Conservation (phyloP, 768 basidiomycete genomes). For the Clitopilus hobsonii region DNA sequence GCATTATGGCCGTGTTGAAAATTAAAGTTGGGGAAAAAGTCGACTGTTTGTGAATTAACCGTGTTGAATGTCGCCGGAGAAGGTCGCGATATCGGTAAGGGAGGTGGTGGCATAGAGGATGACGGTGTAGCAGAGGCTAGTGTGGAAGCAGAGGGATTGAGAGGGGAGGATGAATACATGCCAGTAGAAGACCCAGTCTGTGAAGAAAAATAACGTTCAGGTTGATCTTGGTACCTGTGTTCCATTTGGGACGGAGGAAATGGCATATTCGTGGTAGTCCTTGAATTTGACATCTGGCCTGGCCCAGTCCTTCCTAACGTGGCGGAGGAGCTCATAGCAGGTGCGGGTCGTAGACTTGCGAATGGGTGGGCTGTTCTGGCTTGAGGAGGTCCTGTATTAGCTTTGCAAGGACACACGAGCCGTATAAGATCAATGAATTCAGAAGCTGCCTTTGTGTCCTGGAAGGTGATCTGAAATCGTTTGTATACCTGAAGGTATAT, state of each 20-base stretch:
- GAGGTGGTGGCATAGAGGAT: background rate
- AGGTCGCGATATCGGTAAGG: background rate
- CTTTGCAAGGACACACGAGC: slow-evolving; percentile 71
- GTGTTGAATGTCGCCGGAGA: background rate
- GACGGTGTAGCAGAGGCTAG: background rate
- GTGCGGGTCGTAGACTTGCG: background rate
- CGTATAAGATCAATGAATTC: slow-evolving; percentile 62
- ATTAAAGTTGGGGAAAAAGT: background rate
- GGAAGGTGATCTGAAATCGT: slow-evolving; percentile 74
- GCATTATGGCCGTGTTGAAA: too few species aligned
- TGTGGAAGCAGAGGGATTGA: background rate
- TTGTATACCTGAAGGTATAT: slow-evolving; percentile 50
- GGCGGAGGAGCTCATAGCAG: too few species aligned
- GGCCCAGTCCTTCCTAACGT: background rate
- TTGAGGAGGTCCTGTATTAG: slow-evolving; percentile 31
- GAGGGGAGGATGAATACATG: background rate
- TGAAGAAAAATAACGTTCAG: background rate
- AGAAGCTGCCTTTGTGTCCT: slow-evolving; percentile 38
- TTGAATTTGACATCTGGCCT: background rate
- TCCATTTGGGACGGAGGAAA: background rate
- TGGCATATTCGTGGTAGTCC: background rate
- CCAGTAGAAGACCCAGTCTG: background rate
- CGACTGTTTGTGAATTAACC: background rate
- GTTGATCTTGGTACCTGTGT: background rate
- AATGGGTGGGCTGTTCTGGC: background rate